These are phyloP conservation scores for Starmerella vaccinii DNA, from an alignment of 805 yeast species.

Conservation along the genomic window DNA sequence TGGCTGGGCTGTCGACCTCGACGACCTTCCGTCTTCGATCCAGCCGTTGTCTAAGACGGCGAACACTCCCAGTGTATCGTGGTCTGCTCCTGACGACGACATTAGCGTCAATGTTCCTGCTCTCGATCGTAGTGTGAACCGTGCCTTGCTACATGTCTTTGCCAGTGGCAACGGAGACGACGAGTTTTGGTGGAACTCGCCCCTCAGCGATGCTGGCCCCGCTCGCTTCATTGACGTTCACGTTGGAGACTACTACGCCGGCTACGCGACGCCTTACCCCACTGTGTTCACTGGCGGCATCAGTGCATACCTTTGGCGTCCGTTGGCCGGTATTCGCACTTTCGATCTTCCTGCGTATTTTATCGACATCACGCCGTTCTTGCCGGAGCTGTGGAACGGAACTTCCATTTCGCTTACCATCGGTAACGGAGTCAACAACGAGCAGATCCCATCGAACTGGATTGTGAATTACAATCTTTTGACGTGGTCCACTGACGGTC, in stretches of 20 bases:
- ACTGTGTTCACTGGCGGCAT: slow-evolving; percentile 72
- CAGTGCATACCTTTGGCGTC: slow-evolving; percentile 71
- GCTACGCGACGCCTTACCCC: slow-evolving; percentile 58
- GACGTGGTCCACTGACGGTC: slow-evolving; percentile 27
- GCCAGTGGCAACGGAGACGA: slow-evolving; percentile 70
- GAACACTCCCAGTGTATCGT: slow-evolving; percentile 7
- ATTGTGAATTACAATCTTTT: slow-evolving; percentile 29
- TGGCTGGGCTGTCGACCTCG: slow-evolving; percentile 20
- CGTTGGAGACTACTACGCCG: slow-evolving; percentile 49
- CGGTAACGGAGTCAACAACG: slow-evolving; percentile 28
- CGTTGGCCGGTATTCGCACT: slow-evolving; percentile 63
- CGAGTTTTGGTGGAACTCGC: slow-evolving; percentile 68
- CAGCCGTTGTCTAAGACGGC: slow-evolving; percentile 13
- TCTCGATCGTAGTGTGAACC: slow-evolving; percentile 22
- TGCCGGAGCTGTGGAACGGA: slow-evolving; percentile 62
- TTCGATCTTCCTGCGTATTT: slow-evolving; percentile 64
- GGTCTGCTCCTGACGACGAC: slow-evolving; percentile 22
- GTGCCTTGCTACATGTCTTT: slow-evolving; percentile 46
- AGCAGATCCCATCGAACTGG: slow-evolving; percentile 27
- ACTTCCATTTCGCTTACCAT: slow-evolving; percentile 44
- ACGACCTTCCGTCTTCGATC: slow-evolving; percentile 12
- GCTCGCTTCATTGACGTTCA: slow-evolving; percentile 52
- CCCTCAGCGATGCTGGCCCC: slow-evolving; percentile 19
- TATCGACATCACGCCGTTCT: slow-evolving; percentile 56
- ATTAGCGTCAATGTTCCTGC: slow-evolving; percentile 15